These are phyloP conservation scores for Ajuga reptans DNA, from an alignment of 305 asterid species.

Conservation along the genomic window DNA sequence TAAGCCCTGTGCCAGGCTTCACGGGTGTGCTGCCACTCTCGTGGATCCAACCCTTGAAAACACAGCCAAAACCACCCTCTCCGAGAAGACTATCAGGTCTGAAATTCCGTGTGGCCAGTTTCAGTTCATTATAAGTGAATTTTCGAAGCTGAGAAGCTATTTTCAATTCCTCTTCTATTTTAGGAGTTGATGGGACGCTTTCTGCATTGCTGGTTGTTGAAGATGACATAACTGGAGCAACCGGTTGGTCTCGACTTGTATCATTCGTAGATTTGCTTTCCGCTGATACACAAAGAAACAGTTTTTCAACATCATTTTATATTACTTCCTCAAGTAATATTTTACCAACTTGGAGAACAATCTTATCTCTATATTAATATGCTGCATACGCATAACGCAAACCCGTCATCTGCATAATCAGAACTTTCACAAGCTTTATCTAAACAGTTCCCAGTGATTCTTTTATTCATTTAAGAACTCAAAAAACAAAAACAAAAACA, in stretches of 20 bases:
- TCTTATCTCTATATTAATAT: no score
- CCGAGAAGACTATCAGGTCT: conserved; percentile 69
- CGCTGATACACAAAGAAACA: conserved; percentile 30
- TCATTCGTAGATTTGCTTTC: conserved; percentile 58
- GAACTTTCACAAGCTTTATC: no score
- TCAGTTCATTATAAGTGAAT: conserved; percentile 57
- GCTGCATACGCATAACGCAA: no score
- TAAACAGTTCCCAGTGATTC: no score
- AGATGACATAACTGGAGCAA: conserved; percentile 51
- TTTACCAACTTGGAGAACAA: no score
- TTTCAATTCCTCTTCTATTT: conserved; percentile 48
- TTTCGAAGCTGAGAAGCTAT: conserved; percentile 73
- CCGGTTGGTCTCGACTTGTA: conserved; percentile 44
- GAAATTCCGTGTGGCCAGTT: conserved; percentile 60
- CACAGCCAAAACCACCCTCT: conserved; percentile 88
- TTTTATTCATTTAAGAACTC: no score
- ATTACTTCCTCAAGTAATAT: no score
- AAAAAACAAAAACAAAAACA: no score
- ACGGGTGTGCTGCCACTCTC: conserved; percentile 54
- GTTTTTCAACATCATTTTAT: background rate
- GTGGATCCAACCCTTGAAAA: conserved; percentile 78
- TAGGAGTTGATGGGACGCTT: conserved; percentile 57
- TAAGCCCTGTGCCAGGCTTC: conserved; percentile 62
- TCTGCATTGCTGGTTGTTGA: conserved; percentile 54
- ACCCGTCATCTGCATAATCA: no score